These are phyloP conservation scores for Drechslera avenae DNA, from an alignment of 2,329 filamentous ascomycete species.

Conservation along the genomic window DNA sequence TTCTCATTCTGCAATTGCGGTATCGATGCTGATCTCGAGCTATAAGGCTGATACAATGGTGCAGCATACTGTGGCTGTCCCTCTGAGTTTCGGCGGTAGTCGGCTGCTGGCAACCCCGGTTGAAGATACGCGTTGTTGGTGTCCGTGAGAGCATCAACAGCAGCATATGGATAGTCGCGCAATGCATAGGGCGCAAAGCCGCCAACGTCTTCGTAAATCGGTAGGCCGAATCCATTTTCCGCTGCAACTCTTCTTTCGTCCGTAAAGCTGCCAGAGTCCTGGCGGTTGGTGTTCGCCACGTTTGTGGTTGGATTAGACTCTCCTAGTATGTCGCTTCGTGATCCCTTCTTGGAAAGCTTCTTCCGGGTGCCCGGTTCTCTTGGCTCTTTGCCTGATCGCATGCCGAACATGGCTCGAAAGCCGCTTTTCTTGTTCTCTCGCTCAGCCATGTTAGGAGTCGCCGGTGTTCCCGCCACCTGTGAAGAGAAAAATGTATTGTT, in stretches of 20 bases:
- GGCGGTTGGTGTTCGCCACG: slow-evolving; percentile 20
- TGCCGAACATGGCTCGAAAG: slow-evolving; percentile 29
- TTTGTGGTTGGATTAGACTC: slow-evolving; percentile 14
- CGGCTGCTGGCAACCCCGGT: slow-evolving; percentile 10
- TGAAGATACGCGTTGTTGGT: slow-evolving; percentile 6
- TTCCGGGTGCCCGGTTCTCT: slow-evolving; percentile 26
- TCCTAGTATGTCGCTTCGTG: slow-evolving; percentile 16
- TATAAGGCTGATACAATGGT: slow-evolving; percentile 25
- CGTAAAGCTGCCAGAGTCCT: slow-evolving; percentile 34
- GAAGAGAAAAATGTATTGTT: not conserved
- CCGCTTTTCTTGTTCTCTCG: slow-evolving; percentile 27
- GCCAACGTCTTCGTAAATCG: slow-evolving; percentile 18
- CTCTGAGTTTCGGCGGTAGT: slow-evolving; percentile 35
- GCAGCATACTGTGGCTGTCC: slow-evolving; percentile 29
- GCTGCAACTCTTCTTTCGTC: slow-evolving; percentile 20
- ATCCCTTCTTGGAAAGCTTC: slow-evolving; percentile 33
- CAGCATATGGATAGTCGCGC: slow-evolving; percentile 29
- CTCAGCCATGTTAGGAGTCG: slow-evolving; percentile 22
- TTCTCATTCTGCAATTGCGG: slow-evolving; percentile 20
- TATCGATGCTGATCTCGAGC: slow-evolving; percentile 22
- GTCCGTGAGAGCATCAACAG: slow-evolving; percentile 4
- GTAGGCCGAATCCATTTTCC: slow-evolving; percentile 12
- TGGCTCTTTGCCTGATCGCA: slow-evolving; percentile 17
- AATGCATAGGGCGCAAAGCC: slow-evolving; percentile 11
- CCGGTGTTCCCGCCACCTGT: not conserved